Conservation (phyloP, 441 rosid genomes). For the Flueggea neowawraea region DNA sequence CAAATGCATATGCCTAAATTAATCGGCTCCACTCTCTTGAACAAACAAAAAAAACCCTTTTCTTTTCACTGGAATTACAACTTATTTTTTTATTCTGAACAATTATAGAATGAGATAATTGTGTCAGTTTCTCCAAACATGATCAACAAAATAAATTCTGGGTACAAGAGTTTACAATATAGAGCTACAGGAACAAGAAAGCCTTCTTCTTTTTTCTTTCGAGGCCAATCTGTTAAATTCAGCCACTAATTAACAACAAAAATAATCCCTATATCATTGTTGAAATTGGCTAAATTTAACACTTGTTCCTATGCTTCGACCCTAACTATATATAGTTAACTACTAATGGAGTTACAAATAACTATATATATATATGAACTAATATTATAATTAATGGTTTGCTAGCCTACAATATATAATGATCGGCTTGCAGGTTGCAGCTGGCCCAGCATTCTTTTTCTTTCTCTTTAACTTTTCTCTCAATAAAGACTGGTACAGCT, state of each 20-base stretch:
- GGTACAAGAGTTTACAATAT: neutral
- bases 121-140: too few species aligned
- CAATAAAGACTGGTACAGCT: constrained; percentile 31
- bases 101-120: too few species aligned
- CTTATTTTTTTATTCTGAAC: constrained; percentile 4
- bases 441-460: constrained; percentile 51
- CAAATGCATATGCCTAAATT: constrained; percentile 29
- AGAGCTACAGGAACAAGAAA: constrained; percentile 64
- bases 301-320: constrained; percentile 66
- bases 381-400: constrained; percentile 9
- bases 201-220: constrained; percentile 13
- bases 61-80: constrained; percentile 12
- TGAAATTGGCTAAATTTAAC: constrained; percentile 66
- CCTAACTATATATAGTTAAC: constrained; percentile 24
- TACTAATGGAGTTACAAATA: neutral
- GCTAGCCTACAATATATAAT: constrained; percentile 37
- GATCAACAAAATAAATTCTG: neutral
- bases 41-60: constrained; percentile 15
- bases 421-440: constrained; percentile 36
- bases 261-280: constrained; percentile 5
- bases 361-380: too few species aligned
- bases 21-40: constrained; percentile 34
- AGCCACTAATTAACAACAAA: constrained; percentile 28
- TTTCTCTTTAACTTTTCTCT: constrained; percentile 32
- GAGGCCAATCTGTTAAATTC: constrained; percentile 57